phyloP scores from a whole-genome alignment of 345 rosid species.

The Heritiera fomes region DNA sequence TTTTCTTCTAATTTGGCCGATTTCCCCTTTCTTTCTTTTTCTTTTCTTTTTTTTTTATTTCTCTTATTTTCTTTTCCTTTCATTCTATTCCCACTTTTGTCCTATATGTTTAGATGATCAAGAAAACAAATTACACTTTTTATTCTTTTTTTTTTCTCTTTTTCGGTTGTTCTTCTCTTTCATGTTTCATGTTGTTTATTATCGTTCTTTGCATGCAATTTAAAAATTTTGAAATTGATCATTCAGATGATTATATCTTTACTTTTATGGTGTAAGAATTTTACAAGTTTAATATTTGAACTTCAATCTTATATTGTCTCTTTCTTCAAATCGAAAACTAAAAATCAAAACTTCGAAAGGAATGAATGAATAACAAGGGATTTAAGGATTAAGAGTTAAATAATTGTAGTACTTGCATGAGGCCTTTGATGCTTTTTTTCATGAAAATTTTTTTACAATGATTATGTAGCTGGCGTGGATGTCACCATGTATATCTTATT shows the following conservation, averaged over 20 bases:
- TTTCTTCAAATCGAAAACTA: background rate
- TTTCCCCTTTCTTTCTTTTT: background rate
- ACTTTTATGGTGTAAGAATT: too few relatives aligned
- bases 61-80: background rate
- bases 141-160: background rate
- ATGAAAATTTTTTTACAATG: background rate
- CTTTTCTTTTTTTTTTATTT: slow-evolving; percentile 3
- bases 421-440: background rate
- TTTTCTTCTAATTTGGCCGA: background rate
- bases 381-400: background rate
- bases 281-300: too few relatives aligned
- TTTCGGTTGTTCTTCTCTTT: background rate
- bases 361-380: background rate
- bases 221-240: too few relatives aligned
- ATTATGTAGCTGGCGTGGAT: slow-evolving; percentile 33
- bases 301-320: too few relatives aligned
- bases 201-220: background rate
- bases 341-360: too few relatives aligned
- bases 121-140: background rate
- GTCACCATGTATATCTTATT: slow-evolving; percentile 22
- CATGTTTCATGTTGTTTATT: background rate
- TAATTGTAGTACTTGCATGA: slow-evolving; percentile 5
- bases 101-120: background rate
- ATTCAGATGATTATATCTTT: too few relatives aligned
- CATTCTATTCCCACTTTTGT: slow-evolving; percentile 6